These are phyloP conservation scores for Eucalyptus viminalis DNA, from an alignment of 345 rosid species.

Conservation along the genomic window DNA sequence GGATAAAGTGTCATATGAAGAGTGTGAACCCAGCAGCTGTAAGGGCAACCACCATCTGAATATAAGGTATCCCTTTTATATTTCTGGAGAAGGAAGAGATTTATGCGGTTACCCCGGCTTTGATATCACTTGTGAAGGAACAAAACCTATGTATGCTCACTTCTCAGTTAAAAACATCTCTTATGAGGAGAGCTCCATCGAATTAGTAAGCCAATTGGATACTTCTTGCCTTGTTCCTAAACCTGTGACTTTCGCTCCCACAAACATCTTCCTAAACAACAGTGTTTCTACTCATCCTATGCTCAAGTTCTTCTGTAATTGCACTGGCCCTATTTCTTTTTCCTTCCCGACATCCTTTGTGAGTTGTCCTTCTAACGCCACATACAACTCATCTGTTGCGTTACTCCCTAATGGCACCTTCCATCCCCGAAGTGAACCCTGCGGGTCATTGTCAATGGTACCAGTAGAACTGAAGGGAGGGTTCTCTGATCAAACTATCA, in stretches of 20 bases:
- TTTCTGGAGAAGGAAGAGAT: neutral
- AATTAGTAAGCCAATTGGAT: neutral
- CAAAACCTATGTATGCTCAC: neutral
- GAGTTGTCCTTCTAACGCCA: neutral
- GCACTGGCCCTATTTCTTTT: neutral
- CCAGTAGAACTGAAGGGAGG: neutral
- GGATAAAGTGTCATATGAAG: neutral
- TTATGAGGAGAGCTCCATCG: neutral
- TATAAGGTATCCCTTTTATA: neutral
- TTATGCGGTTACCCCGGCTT: neutral
- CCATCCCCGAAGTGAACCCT: neutral
- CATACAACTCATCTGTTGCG: neutral
- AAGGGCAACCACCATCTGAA: accelerated
- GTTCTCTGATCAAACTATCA: neutral
- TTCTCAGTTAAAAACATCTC: neutral
- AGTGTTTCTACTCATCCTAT: neutral
- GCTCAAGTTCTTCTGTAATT: neutral
- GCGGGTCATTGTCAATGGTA: neutral
- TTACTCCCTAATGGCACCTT: neutral
- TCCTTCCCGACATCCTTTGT: neutral
- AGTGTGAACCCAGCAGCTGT: neutral
- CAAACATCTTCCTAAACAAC: too few relatives aligned
- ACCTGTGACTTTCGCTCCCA: neutral
- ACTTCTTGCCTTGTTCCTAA: neutral
- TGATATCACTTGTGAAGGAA: neutral